Conservation (phyloP, 371 early-diverging fungal species). For the Entomophthora muscae region DNA sequence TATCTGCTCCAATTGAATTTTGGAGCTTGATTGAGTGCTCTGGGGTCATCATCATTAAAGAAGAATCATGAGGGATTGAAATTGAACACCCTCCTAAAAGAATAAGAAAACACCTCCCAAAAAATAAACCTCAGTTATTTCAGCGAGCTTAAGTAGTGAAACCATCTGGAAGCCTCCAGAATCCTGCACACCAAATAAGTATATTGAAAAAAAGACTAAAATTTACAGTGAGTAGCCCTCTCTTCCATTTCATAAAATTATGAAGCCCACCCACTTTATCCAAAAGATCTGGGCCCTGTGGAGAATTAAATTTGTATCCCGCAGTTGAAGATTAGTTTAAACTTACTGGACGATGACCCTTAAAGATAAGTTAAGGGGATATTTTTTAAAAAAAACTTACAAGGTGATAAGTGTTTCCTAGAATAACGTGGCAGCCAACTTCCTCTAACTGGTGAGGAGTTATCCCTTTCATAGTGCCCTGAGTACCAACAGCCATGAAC, state of each 20-base stretch:
- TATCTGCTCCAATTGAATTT: constrained; percentile 89
- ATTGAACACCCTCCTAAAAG: constrained; percentile 65
- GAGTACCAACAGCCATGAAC: constrained; percentile 98
- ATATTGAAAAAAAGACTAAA: background rate
- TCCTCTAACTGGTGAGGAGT: constrained; percentile 58
- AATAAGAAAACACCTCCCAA: background rate
- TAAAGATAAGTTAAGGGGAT: background rate
- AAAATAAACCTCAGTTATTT: constrained; percentile 49
- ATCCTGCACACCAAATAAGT: constrained; percentile 22
- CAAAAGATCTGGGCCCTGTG: constrained; percentile 51
- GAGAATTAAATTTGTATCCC: background rate
- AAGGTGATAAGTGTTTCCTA: constrained; percentile 85
- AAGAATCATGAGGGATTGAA: constrained; percentile 72
- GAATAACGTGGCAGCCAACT: constrained; percentile 78
- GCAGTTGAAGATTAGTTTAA: background rate
- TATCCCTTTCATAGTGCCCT: constrained; percentile 85
- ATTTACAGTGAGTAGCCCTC: constrained; percentile 62
- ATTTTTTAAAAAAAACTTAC: constrained; percentile 18
- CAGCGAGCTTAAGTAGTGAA: constrained; percentile 62
- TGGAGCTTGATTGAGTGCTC: constrained; percentile 87
- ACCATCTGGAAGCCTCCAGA: constrained; percentile 96
- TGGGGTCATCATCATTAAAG: constrained; percentile 79
- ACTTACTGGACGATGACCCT: constrained; percentile 13
- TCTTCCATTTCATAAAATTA: constrained; percentile 75
- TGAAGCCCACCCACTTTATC: constrained; percentile 66